Conservation (phyloP, 2,329 filamentous ascomycete genomes). For the Trichoderma hamatum region DNA sequence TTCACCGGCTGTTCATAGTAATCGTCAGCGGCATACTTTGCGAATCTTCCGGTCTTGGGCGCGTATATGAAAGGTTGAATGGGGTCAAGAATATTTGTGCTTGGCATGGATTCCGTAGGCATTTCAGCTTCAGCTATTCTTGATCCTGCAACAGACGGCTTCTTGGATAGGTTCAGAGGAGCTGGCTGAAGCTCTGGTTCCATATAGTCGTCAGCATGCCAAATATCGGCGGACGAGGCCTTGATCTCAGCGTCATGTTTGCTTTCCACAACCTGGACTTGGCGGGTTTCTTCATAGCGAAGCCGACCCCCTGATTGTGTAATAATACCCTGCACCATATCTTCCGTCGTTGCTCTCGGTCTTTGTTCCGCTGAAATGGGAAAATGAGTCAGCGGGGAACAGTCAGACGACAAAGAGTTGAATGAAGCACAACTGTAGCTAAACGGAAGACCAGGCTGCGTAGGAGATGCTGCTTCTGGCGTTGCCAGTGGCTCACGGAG, state of each 20-base stretch:
- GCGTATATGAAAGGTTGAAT: neutral
- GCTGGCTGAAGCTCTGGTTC: slow-evolving; percentile 33
- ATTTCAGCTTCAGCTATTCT: neutral
- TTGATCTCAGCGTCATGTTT: slow-evolving; percentile 26
- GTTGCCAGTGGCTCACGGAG: neutral
- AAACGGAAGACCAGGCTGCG: neutral
- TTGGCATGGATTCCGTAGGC: neutral
- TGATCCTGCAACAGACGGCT: neutral
- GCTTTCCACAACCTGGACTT: slow-evolving; percentile 30
- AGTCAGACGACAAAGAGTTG: slow-evolving; percentile 27
- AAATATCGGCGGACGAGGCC: slow-evolving; percentile 33
- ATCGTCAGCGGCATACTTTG: neutral
- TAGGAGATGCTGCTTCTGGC: slow-evolving; percentile 7
- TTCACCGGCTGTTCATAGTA: neutral
- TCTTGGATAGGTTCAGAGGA: slow-evolving; percentile 32
- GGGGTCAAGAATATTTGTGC: neutral
- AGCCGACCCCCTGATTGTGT: slow-evolving; percentile 32
- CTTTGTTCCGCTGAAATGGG: slow-evolving; percentile 34
- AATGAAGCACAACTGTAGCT: slow-evolving; percentile 27
- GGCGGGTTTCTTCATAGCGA: slow-evolving; percentile 29
- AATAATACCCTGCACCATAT: slow-evolving; percentile 33
- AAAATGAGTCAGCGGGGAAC: slow-evolving; percentile 36
- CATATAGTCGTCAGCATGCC: slow-evolving; percentile 30
- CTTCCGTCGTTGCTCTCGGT: slow-evolving; percentile 34
- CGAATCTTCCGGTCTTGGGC: neutral